phyloP scores from a whole-genome alignment of 495 filamentous ascomycete species.

The Hypoxylon fuscum region DNA sequence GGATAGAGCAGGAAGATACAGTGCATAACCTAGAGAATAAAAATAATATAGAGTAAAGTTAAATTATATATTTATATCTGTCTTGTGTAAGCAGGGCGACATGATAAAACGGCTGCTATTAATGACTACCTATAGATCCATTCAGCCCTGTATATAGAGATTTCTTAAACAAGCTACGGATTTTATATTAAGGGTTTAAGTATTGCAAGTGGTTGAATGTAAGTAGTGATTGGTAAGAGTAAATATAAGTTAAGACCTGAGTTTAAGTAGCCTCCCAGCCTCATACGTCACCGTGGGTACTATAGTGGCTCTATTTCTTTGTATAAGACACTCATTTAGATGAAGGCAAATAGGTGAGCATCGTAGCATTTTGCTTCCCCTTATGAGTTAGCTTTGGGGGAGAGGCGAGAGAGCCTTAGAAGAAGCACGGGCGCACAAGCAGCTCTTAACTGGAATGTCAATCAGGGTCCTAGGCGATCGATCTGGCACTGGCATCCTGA shows the following conservation, averaged over 20 bases:
- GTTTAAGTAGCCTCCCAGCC: background rate
- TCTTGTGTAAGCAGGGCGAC: no score
- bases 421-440: slow-evolving; percentile 4
- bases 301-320: background rate
- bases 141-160: no score
- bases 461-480: slow-evolving; percentile 15
- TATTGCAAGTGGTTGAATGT: background rate
- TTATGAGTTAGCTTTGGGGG: slow-evolving; percentile 12
- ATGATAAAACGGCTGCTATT: no score
- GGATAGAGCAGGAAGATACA: background rate
- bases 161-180: no score
- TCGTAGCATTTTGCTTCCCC: slow-evolving; percentile 28
- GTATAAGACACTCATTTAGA: background rate
- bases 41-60: background rate
- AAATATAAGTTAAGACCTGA: background rate
- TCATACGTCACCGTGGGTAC: slow-evolving; percentile 18
- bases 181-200: background rate
- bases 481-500: slow-evolving; percentile 28
- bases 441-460: slow-evolving; percentile 22
- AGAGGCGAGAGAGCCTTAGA: background rate
- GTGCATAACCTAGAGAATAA: background rate
- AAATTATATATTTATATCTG: no score
- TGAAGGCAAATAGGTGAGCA: background rate
- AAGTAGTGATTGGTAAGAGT: background rate
- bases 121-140: no score